Conservation (phyloP, 176 grass and related monocot species). For the Juncus effusus region DNA sequence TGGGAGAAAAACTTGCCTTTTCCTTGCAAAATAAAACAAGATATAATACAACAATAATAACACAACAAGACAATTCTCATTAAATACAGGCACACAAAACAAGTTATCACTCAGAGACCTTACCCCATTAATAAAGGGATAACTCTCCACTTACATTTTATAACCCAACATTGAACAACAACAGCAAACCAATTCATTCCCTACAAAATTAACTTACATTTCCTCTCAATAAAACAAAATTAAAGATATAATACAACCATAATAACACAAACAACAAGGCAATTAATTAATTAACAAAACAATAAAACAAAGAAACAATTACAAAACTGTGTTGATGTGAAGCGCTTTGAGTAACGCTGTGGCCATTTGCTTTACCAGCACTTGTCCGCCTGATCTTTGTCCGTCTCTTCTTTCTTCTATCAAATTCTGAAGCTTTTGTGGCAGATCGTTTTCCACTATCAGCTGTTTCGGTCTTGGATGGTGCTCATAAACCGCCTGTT, state of each 20-base stretch:
- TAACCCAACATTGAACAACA: background rate
- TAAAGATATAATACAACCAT: constrained; percentile 19
- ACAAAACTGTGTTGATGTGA: constrained; percentile 97
- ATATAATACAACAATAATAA: background rate
- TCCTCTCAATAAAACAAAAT: constrained; percentile 7
- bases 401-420: constrained; percentile 94
- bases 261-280: background rate
- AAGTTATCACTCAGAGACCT: constrained; percentile 18
- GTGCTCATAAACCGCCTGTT: constrained; percentile 93
- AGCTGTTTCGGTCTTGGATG: constrained; percentile 97
- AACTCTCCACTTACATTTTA: constrained; percentile 9
- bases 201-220: constrained; percentile 35
- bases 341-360: constrained; percentile 88
- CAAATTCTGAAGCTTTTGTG: constrained; percentile 93
- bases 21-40: too few relatives aligned
- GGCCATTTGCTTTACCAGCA: constrained; percentile 98
- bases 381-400: constrained; percentile 76
- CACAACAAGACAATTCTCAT: background rate
- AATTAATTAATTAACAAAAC: background rate
- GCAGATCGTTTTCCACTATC: constrained; percentile 97
- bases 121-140: constrained; percentile 26
- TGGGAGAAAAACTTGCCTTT: too few relatives aligned
- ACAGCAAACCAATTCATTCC: background rate
- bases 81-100: background rate
- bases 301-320: constrained; percentile 28